Evolutionary conservation across 371 early-diverging fungal species (phyloP).

Genomic region (Mortierella sp.): DNA sequence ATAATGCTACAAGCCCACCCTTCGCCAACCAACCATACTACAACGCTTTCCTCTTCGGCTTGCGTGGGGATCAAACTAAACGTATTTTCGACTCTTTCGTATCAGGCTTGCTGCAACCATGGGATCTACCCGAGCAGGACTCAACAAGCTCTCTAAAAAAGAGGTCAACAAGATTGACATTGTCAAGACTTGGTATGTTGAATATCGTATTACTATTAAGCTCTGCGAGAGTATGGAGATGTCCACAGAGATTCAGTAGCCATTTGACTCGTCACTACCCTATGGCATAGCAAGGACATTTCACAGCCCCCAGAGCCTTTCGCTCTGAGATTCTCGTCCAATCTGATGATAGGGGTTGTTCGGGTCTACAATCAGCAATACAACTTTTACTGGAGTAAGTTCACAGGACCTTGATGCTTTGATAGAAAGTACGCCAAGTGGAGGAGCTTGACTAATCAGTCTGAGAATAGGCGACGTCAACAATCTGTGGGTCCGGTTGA

Average conservation of each 20-base stretch:
- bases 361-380: constrained; percentile 62
- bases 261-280: not conserved
- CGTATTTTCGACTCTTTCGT: not conserved
- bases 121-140: constrained; percentile 49
- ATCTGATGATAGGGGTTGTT: constrained; percentile 63
- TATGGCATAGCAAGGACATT: constrained; percentile 50
- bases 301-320: constrained; percentile 62
- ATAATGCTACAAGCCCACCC: too few relatives aligned
- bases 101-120: constrained; percentile 58
- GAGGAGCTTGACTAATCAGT: too few relatives aligned
- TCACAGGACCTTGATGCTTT: not conserved
- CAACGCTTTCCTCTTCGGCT: too few relatives aligned
- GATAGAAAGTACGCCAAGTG: not conserved
- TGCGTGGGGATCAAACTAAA: too few relatives aligned
- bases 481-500: constrained; percentile 43
- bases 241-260: too few relatives aligned
- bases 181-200: constrained; percentile 54
- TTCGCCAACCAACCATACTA: too few relatives aligned
- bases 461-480: constrained; percentile 40
- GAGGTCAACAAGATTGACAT: constrained; percentile 55
- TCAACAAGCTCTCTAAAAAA: constrained; percentile 56
- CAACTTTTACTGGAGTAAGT: constrained; percentile 50
- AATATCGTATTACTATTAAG: not conserved
- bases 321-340: constrained; percentile 64
- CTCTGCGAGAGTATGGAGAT: too few relatives aligned